phyloP scores from a whole-genome alignment of 1,284 basidiomycete genomes.

The Chiua sp. region DNA sequence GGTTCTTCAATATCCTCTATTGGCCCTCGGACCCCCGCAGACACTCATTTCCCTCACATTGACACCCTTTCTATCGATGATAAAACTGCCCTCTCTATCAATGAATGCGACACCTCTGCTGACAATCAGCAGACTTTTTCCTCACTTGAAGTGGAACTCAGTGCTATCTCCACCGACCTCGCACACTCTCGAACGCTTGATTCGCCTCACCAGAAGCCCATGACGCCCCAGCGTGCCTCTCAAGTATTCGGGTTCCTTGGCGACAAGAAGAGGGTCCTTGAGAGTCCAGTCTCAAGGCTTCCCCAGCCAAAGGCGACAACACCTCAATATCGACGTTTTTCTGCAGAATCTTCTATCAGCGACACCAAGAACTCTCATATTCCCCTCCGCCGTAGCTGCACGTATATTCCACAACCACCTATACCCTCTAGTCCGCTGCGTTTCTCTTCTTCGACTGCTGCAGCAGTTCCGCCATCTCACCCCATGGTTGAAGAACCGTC shows the following conservation, averaged over 20 bases:
- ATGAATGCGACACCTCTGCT: slow-evolving; percentile 49
- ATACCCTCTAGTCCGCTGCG: slow-evolving; percentile 16
- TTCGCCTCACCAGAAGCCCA: slow-evolving; percentile 39
- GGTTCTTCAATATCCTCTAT: slow-evolving; percentile 54
- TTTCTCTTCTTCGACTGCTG: slow-evolving; percentile 12
- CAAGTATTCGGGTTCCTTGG: slow-evolving; percentile 72
- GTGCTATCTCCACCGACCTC: slow-evolving; percentile 49
- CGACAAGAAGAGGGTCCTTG: slow-evolving; percentile 42
- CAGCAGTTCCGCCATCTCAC: slow-evolving; percentile 1
- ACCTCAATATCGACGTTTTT: slow-evolving; percentile 33
- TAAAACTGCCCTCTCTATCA: slow-evolving; percentile 45
- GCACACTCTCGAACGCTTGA: slow-evolving; percentile 35
- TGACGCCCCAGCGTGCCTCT: slow-evolving; percentile 66
- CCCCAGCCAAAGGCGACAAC: slow-evolving; percentile 34
- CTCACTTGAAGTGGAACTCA: slow-evolving; percentile 75
- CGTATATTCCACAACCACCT: slow-evolving; percentile 18
- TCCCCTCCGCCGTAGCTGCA: slow-evolving; percentile 24
- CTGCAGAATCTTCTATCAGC: slow-evolving; percentile 29
- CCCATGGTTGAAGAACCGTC: slow-evolving; percentile 4
- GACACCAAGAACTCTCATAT: slow-evolving; percentile 32
- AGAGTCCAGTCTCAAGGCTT: slow-evolving; percentile 41
- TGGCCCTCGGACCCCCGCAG: slow-evolving; percentile 49
- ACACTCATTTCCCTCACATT: slow-evolving; percentile 38
- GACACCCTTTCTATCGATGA: slow-evolving; percentile 39
- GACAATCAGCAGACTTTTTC: slow-evolving; percentile 59